phyloP scores from a whole-genome alignment of 2,329 filamentous ascomycete genomes.

The Lasiodiplodia gonubiensis region DNA sequence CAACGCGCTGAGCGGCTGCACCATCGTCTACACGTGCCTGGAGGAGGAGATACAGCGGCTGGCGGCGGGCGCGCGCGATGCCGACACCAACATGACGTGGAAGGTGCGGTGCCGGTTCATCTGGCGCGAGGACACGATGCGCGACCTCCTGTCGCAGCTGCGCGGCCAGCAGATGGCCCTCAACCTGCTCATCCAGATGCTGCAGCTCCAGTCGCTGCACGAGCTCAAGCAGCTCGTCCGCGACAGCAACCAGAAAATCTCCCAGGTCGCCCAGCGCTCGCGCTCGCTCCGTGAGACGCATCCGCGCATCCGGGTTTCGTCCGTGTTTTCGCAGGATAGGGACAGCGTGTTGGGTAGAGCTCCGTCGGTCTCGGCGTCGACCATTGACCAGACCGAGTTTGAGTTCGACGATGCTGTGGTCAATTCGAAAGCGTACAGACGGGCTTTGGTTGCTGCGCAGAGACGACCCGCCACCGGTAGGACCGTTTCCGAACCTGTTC shows the following conservation, averaged over 20 bases:
- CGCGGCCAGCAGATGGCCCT: constrained; percentile 43
- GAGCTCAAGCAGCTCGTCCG: constrained; percentile 41
- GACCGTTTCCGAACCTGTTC: constrained; percentile 5
- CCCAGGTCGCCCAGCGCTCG: constrained; percentile 38
- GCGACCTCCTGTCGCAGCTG: constrained; percentile 42
- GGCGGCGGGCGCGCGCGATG: constrained; percentile 32
- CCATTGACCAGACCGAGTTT: constrained; percentile 37
- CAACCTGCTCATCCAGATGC: constrained; percentile 40
- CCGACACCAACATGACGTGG: constrained; percentile 34
- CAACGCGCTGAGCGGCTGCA: constrained; percentile 41
- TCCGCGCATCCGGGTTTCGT: constrained; percentile 39
- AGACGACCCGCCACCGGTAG: not conserved
- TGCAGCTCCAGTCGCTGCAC: constrained; percentile 45
- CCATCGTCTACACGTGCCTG: constrained; percentile 41
- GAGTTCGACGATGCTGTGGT: constrained; percentile 42
- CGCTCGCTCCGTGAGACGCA: constrained; percentile 37
- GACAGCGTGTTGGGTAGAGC: constrained; percentile 32
- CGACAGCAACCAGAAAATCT: constrained; percentile 39
- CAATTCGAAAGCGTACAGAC: constrained; percentile 41
- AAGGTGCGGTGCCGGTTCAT: constrained; percentile 39
- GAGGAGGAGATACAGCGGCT: constrained; percentile 42
- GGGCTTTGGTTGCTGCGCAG: constrained; percentile 36
- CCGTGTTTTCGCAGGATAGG: constrained; percentile 33
- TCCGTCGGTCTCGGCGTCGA: constrained; percentile 31
- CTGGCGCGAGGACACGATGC: constrained; percentile 44